Conservation (phyloP, 78 protist species). For the Chrysochromulina tobinii region DNA sequence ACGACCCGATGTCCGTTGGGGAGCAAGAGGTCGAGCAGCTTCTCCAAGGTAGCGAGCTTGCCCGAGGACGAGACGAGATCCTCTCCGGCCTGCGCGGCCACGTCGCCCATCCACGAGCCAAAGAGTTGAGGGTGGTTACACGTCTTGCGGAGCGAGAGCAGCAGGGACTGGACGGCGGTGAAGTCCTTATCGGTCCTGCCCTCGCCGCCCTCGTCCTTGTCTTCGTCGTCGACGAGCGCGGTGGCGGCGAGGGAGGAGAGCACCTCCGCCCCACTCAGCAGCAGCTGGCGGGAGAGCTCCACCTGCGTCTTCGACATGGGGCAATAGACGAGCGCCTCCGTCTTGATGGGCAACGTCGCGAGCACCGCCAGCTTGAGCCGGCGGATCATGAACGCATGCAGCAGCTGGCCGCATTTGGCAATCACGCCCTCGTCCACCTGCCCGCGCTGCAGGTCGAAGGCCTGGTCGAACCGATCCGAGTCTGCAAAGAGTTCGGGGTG, state of each 20-base stretch:
- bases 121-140: conserved; percentile 77
- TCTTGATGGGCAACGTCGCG: conserved; percentile 6
- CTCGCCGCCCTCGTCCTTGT: not conserved
- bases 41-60: conserved; percentile 86
- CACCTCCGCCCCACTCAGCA: not conserved
- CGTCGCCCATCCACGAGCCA: conserved; percentile 27
- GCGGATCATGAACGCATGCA: conserved; percentile 31
- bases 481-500: conserved; percentile 65
- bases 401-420: conserved; percentile 11
- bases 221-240: not conserved
- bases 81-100: not conserved
- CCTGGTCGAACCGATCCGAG: not conserved
- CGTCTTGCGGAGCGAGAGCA: conserved; percentile 68
- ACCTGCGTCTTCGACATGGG: conserved; percentile 17
- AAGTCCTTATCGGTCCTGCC: not conserved
- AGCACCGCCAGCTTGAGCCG: conserved; percentile 47
- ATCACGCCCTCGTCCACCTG: not conserved
- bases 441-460: not conserved
- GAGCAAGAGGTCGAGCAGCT: conserved; percentile 80
- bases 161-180: not conserved
- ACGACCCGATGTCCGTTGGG: conserved; percentile 80
- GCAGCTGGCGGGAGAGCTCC: conserved; percentile 22
- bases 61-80: conserved; percentile 77
- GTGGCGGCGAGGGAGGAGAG: not conserved
- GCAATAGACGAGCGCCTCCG: conserved; percentile 25